Evolutionary conservation across 768 basidiomycete genomes (phyloP).

Genomic region (Phylloporus arenicola): DNA sequence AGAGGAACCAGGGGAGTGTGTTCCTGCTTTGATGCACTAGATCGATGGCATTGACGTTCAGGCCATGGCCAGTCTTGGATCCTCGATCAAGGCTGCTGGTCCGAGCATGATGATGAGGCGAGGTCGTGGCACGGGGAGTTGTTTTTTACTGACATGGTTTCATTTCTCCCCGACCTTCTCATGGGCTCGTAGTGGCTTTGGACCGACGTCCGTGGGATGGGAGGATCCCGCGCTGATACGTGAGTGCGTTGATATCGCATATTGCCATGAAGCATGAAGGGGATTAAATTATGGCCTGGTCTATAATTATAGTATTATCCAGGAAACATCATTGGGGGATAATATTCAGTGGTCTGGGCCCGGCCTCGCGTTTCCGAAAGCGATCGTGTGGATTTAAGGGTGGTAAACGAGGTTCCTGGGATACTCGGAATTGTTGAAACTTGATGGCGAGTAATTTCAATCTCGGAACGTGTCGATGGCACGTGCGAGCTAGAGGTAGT

Average conservation of each 20-base stretch:
- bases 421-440: background rate
- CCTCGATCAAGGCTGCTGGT: background rate
- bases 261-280: background rate
- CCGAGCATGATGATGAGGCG: background rate
- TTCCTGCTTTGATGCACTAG: background rate
- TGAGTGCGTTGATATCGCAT: background rate
- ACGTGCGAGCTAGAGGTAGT: too few species aligned
- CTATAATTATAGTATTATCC: too few species aligned
- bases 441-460: background rate
- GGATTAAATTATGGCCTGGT: background rate
- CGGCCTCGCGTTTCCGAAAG: too few species aligned
- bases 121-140: background rate
- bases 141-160: background rate
- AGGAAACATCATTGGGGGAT: too few species aligned
- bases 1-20: background rate
- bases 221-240: background rate
- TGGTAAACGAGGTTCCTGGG: background rate
- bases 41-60: background rate
- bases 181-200: background rate
- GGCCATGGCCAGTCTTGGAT: background rate
- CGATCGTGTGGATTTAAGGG: background rate
- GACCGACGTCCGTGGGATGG: background rate
- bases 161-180: background rate
- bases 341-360: too few species aligned
- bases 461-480: too few species aligned